Base-by-base conservation (phyloP, 2,329 filamentous ascomycete genomes). In the Corinectria fuckeliana region DNA sequence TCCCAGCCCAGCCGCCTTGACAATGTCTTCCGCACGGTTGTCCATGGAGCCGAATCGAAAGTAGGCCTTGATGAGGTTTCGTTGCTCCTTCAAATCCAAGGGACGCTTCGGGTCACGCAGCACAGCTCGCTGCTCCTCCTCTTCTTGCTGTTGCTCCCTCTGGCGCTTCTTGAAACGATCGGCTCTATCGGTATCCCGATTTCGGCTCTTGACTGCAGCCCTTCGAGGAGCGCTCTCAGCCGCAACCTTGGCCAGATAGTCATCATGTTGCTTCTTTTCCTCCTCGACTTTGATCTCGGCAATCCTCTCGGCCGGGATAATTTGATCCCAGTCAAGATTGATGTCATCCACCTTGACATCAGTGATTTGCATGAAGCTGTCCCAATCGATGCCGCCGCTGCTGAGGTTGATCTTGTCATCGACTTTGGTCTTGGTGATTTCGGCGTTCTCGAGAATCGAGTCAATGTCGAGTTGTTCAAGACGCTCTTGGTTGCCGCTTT, bases 401-500 rank as follows among this genome's bases (percentile, higher is more conserved):
- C 93, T 96, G 41, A 96, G 91, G 58, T 88, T 88, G 73, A 98
- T 92, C 73, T 93, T 92, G 75, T 97, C 92, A 20, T 94, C 91
- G 55, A 97, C 91, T 76, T 97, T 93, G 0, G 95, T 98, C 80
- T 96, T 94, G 70, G 97, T 96, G 69, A 98, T 88, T 78, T 99
- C 95, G 25, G 96, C 95, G 74, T 97, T 97, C 70, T 95, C 95
- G 14, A 99, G 86, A 36, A 99, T 95, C 8, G 93, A 92, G 73
- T 99, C 96, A 68, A 99, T 98, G 74, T 99, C 95, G 21, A 99
- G 88, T 76, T 97, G 93, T 77, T 99, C 95, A 5, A 99, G 84
- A 74, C 96, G 95, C 78, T 94, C 91, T 76, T 99, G 95, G 73
- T 99, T 99, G 59, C 92, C 92, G 10, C 91, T 95, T 75, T 97